Evolutionary conservation across 768 basidiomycete species (phyloP).

Genomic region (Galerina marginata): DNA sequence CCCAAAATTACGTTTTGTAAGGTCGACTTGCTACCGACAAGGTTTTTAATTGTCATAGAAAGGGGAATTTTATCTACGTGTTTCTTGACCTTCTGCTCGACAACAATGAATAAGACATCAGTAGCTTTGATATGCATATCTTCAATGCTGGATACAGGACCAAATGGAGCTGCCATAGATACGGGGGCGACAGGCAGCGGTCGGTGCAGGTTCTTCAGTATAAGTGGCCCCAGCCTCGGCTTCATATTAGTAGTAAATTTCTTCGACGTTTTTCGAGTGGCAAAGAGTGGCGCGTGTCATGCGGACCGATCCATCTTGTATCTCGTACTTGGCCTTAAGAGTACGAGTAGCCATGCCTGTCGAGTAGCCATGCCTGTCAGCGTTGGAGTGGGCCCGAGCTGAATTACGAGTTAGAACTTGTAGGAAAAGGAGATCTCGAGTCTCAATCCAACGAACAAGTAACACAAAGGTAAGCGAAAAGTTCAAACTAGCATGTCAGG

Average conservation of each 20-base stretch:
- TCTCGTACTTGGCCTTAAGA: slow-evolving; percentile 92
- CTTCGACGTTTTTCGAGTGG: slow-evolving; percentile 93
- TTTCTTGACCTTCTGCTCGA: slow-evolving; percentile 99
- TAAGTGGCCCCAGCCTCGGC: slow-evolving; percentile 66
- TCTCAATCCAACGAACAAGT: slow-evolving; percentile 99
- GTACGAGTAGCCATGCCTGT: slow-evolving; percentile 91
- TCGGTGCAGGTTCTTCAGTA: slow-evolving; percentile 40
- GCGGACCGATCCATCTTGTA: slow-evolving; percentile 82
- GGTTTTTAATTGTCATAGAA: slow-evolving; percentile 95
- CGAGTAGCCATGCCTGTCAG: slow-evolving; percentile 96
- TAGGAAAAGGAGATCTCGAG: slow-evolving; percentile 94
- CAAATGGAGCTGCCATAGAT: slow-evolving; percentile 54
- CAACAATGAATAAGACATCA: slow-evolving; percentile 85
- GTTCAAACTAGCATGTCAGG: slow-evolving; percentile 93
- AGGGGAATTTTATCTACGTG: slow-evolving; percentile 85
- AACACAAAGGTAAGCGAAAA: slow-evolving; percentile 98
- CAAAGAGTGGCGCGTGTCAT: slow-evolving; percentile 84
- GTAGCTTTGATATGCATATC: slow-evolving; percentile 91
- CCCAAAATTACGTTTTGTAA: slow-evolving; percentile 98
- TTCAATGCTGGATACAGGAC: slow-evolving; percentile 76
- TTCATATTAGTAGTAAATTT: slow-evolving; percentile 98
- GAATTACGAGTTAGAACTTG: slow-evolving; percentile 91
- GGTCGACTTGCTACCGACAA: slow-evolving; percentile 98
- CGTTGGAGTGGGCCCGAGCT: slow-evolving; percentile 95
- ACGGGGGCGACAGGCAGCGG: slow-evolving; percentile 44